Percentiles rank a stretch among this genome's conserved stretches.
phyloP scores from a whole-genome alignment of 1,284 basidiomycete species.

The Polyporus tsugae region DNA sequence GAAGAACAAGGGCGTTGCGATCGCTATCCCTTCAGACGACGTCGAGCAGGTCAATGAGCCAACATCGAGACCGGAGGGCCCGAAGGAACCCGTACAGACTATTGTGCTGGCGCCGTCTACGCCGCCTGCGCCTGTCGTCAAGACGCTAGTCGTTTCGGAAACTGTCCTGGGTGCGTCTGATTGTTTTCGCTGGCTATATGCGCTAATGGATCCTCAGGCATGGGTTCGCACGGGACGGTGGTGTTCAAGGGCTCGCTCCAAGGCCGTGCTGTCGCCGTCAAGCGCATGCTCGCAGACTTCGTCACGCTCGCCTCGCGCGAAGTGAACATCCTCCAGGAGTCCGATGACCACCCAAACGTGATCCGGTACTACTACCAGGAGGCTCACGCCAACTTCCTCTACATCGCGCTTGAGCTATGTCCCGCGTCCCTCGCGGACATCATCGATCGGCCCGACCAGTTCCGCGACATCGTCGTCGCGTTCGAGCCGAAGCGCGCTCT shows the following conservation, averaged over 20 bases:
- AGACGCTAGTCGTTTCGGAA: conserved; percentile 74
- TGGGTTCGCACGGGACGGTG: conserved; percentile 96
- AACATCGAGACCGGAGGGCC: conserved; percentile 40
- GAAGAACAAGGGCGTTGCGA: conserved; percentile 46
- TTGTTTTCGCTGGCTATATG: background rate
- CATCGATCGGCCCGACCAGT: conserved; percentile 83
- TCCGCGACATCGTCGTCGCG: conserved; percentile 69
- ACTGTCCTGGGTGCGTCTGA: conserved; percentile 72
- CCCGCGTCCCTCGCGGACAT: conserved; percentile 95
- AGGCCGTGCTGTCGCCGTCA: conserved; percentile 96
- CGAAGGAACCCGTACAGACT: conserved; percentile 25
- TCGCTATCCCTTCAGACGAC: conserved; percentile 33
- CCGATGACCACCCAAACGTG: conserved; percentile 98
- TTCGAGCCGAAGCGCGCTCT: conserved; percentile 92
- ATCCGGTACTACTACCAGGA: conserved; percentile 99
- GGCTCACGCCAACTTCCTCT: conserved; percentile 91
- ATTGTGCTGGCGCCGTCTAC: conserved; percentile 41
- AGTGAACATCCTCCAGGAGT: conserved; percentile 93
- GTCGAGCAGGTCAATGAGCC: conserved; percentile 43
- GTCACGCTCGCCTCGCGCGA: conserved; percentile 95
- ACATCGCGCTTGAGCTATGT: conserved; percentile 97
- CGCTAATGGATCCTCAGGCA: conserved; percentile 60
- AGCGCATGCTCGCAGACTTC: conserved; percentile 94
- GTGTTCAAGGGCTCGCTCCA: conserved; percentile 95
- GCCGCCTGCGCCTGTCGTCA: conserved; percentile 43